Conservation (phyloP, 495 filamentous ascomycete genomes). For the Lasiosphaeriaceae sp. region DNA sequence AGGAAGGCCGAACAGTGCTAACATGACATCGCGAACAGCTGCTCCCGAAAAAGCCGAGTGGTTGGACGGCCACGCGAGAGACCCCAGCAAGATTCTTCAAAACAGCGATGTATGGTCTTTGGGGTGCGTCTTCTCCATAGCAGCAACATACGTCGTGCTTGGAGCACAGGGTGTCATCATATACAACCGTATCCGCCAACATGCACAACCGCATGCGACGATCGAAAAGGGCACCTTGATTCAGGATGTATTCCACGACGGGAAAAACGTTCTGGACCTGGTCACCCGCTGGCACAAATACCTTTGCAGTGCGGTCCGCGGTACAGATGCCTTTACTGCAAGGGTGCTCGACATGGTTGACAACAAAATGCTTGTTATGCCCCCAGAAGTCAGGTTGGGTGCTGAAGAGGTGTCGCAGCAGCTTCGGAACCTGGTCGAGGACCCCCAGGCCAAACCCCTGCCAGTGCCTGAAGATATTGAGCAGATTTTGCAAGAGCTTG, state of each 20-base stretch:
- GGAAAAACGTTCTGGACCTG: constrained; percentile 9
- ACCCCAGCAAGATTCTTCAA: constrained; percentile 15
- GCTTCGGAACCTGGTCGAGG: constrained; percentile 10
- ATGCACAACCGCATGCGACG: constrained; percentile 1
- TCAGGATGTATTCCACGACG: no score
- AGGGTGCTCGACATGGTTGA: constrained; percentile 14
- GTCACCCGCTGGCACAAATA: constrained; percentile 27
- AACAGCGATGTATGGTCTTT: constrained; percentile 36
- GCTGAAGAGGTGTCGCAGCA: constrained; percentile 11
- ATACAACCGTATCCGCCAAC: constrained; percentile 22
- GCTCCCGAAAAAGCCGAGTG: constrained; percentile 16
- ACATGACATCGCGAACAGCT: constrained; percentile 4
- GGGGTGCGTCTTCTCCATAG: constrained; percentile 38
- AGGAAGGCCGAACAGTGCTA: neutral
- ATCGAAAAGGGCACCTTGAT: neutral
- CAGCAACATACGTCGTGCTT: constrained; percentile 37
- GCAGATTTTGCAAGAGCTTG: neutral
- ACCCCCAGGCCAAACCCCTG: neutral
- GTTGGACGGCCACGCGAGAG: neutral
- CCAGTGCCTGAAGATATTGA: constrained; percentile 1
- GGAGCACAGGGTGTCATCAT: constrained; percentile 25
- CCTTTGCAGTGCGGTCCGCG: constrained; percentile 8
- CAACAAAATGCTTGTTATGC: constrained; percentile 19
- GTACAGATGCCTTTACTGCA: constrained; percentile 12
- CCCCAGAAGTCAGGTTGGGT: constrained; percentile 5